A percentile compares a stretch with the other conserved stretches of the same genome.
These are phyloP conservation scores for Spathaspora arborariae DNA, from an alignment of 805 yeast species.

Conservation along the genomic window DNA sequence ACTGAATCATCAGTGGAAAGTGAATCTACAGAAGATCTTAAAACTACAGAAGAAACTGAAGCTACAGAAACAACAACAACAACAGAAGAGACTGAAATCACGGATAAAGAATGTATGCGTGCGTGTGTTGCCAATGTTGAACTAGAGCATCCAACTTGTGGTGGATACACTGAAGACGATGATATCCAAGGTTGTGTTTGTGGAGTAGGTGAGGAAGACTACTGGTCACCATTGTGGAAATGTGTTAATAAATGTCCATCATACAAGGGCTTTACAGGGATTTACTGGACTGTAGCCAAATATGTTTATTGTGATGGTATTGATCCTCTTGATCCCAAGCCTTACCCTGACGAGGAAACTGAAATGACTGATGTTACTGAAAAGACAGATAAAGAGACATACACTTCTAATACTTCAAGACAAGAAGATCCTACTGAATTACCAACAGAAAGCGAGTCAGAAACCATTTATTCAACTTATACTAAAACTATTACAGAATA, in stretches of 20 bases:
- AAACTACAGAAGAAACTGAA: not conserved
- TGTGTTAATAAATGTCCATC: not conserved
- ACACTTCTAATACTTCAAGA: not conserved
- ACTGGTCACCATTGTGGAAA: not conserved
- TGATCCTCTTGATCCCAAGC: not conserved
- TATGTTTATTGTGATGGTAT: not conserved
- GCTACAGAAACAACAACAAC: not conserved
- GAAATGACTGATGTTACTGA: not conserved
- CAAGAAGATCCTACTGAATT: not conserved
- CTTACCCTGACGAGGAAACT: not conserved
- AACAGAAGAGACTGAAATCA: too few relatives aligned
- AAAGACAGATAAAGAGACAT: too few relatives aligned
- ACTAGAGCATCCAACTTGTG: not conserved
- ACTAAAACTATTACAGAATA: not conserved
- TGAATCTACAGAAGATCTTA: not conserved
- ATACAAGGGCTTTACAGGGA: not conserved
- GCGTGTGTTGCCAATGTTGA: not conserved
- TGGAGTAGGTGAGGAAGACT: not conserved
- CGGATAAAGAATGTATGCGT: not conserved
- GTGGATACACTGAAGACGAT: not conserved
- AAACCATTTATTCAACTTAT: not conserved
- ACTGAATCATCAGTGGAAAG: not conserved
- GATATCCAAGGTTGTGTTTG: not conserved
- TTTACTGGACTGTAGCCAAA: not conserved
- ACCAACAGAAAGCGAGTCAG: too few relatives aligned